phyloP scores from a whole-genome alignment of 257 asterid species.

The Petunia axillaris region DNA sequence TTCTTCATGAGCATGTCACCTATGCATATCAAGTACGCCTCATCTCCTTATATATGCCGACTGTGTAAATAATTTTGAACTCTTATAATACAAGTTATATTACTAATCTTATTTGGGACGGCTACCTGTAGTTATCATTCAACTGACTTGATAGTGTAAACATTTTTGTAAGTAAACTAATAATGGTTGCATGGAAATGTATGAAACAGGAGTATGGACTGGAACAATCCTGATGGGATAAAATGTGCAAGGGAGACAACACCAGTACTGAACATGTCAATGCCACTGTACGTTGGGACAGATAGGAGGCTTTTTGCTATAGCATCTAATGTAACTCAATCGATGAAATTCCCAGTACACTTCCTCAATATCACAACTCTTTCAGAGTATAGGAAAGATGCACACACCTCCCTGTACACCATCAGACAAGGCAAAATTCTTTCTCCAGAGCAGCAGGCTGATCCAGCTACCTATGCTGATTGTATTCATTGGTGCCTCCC shows the following conservation, averaged over 20 bases:
- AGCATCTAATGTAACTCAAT: constrained; percentile 58
- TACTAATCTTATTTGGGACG: too few species aligned
- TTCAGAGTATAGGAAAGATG: constrained; percentile 77
- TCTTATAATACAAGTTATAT: too few species aligned
- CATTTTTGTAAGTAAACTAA: not conserved
- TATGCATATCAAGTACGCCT: constrained; percentile 74
- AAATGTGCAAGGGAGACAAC: constrained; percentile 69
- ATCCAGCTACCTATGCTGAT: constrained; percentile 64
- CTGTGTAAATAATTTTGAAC: too few species aligned
- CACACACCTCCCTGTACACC: constrained; percentile 75
- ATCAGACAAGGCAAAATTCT: constrained; percentile 66
- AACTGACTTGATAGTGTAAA: not conserved
- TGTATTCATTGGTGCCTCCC: constrained; percentile 92
- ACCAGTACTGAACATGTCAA: constrained; percentile 65
- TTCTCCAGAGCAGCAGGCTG: constrained; percentile 59
- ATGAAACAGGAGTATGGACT: constrained; percentile 69
- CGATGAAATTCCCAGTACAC: constrained; percentile 49
- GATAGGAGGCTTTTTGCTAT: constrained; percentile 48
- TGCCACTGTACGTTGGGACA: constrained; percentile 66
- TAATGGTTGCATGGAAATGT: not conserved
- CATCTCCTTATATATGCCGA: not conserved
- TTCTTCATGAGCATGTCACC: constrained; percentile 97
- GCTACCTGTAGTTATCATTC: too few species aligned
- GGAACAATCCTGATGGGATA: constrained; percentile 72
- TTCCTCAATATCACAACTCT: constrained; percentile 64